A percentile compares a stretch with the other conserved stretches of the same genome.
Conservation (phyloP, 176 grass and related monocot species). For the Oryza rufipogon region DNA sequence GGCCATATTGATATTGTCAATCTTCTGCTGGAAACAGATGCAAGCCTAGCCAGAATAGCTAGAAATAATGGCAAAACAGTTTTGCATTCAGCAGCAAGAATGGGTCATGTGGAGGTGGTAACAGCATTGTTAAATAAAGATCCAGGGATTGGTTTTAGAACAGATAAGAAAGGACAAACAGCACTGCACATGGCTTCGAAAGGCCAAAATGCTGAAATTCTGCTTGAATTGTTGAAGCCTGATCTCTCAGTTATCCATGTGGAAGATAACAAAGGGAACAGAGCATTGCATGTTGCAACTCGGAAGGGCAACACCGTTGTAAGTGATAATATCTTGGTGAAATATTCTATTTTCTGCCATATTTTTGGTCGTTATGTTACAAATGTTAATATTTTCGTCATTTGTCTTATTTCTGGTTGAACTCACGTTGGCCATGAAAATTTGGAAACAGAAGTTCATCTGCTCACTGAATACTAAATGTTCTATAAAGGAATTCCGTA, state of each 20-base stretch:
- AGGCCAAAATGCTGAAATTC: slow-evolving; percentile 81
- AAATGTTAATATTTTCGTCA: not conserved
- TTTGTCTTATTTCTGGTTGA: slow-evolving; percentile 27
- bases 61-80: slow-evolving; percentile 92
- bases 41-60: slow-evolving; percentile 79
- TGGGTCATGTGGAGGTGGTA: slow-evolving; percentile 88
- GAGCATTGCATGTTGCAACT: slow-evolving; percentile 85
- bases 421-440: not conserved
- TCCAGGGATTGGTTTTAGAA: slow-evolving; percentile 81
- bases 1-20: slow-evolving; percentile 85
- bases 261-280: slow-evolving; percentile 89
- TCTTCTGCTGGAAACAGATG: slow-evolving; percentile 86
- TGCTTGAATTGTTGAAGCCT: slow-evolving; percentile 76
- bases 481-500: not conserved
- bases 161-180: slow-evolving; percentile 92
- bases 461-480: slow-evolving; percentile 21
- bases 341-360: slow-evolving; percentile 26
- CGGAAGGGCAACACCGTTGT: slow-evolving; percentile 85
- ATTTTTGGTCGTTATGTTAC: not conserved
- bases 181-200: slow-evolving; percentile 96
- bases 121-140: slow-evolving; percentile 83
- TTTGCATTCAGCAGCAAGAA: slow-evolving; percentile 95
- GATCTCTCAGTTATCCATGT: slow-evolving; percentile 73
- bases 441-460: not conserved
- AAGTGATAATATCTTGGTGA: slow-evolving; percentile 44